Conservation (phyloP, 2,329 filamentous ascomycete genomes). For the Cyphellophora europaea region DNA sequence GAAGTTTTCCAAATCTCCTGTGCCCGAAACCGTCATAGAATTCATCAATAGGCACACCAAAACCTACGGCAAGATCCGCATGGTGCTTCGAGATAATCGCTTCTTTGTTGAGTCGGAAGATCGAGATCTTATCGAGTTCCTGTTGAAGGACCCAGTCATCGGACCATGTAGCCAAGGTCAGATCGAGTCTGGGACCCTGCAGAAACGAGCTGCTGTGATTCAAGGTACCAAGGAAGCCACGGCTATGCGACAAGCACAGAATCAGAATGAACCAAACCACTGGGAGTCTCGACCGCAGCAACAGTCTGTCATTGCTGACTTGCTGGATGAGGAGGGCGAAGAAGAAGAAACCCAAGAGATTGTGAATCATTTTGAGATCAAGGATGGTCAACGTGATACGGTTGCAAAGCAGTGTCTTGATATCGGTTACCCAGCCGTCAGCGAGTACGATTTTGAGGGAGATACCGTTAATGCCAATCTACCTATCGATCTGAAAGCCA, state of each 20-base stretch:
- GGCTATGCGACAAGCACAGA: slow-evolving; percentile 65
- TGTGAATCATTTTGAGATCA: slow-evolving; percentile 89
- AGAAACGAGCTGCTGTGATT: slow-evolving; percentile 80
- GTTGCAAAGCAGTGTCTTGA: slow-evolving; percentile 86
- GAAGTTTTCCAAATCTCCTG: slow-evolving; percentile 75
- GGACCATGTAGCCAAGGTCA: slow-evolving; percentile 58
- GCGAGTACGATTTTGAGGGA: slow-evolving; percentile 95
- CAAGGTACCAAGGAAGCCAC: slow-evolving; percentile 90
- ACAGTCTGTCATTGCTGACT: slow-evolving; percentile 57
- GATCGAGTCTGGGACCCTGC: slow-evolving; percentile 57
- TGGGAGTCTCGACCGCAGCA: slow-evolving; percentile 30
- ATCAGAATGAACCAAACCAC: slow-evolving; percentile 25
- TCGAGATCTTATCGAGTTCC: slow-evolving; percentile 70
- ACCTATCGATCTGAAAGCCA: slow-evolving; percentile 85
- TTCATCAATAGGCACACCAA: slow-evolving; percentile 79
- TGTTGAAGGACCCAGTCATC: slow-evolving; percentile 79
- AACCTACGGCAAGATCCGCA: slow-evolving; percentile 90
- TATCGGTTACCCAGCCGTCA: slow-evolving; percentile 76
- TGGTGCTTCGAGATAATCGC: slow-evolving; percentile 87
- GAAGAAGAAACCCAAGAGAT: slow-evolving; percentile 75
- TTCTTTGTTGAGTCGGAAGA: slow-evolving; percentile 93
- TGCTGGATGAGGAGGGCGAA: slow-evolving; percentile 63
- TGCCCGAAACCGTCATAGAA: slow-evolving; percentile 68
- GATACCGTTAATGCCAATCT: slow-evolving; percentile 82
- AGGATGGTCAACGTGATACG: slow-evolving; percentile 68